These are phyloP conservation scores for Turnera subulata DNA, from an alignment of 345 rosid genomes.

Conservation along the genomic window DNA sequence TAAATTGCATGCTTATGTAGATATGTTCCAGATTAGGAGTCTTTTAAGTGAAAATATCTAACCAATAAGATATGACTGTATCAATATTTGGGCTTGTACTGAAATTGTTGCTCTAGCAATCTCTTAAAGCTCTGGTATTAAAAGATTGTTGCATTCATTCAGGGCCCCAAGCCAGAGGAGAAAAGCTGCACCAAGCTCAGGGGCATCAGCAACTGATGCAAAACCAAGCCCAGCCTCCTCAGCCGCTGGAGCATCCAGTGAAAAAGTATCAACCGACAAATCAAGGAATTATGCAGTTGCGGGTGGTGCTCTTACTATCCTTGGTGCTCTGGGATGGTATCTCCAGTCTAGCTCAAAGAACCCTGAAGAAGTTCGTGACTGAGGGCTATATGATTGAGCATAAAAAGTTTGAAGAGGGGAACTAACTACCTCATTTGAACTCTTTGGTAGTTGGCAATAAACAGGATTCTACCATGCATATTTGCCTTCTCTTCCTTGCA, in stretches of 20 bases:
- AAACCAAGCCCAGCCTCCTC: slow-evolving; percentile 41
- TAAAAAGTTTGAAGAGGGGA: slow-evolving; percentile 1
- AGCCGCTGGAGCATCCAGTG: slow-evolving; percentile 44
- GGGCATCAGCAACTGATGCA: slow-evolving; percentile 35
- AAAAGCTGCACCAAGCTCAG: slow-evolving; percentile 37
- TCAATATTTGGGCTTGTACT: background rate
- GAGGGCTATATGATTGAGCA: slow-evolving; percentile 12
- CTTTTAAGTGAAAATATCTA: no score
- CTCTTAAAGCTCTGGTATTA: background rate
- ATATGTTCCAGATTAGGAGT: no score
- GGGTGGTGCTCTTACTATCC: slow-evolving; percentile 55
- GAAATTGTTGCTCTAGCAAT: background rate
- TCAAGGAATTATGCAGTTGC: slow-evolving; percentile 72
- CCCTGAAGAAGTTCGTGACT: slow-evolving; percentile 56
- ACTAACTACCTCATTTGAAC: background rate
- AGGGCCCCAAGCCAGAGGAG: slow-evolving; percentile 79
- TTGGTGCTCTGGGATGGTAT: slow-evolving; percentile 90
- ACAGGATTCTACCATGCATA: background rate
- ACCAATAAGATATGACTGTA: no score
- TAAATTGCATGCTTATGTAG: no score
- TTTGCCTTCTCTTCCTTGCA: no score
- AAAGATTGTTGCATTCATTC: slow-evolving; percentile 6
- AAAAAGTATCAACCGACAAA: slow-evolving; percentile 70
- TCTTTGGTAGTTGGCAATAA: slow-evolving; percentile 7
- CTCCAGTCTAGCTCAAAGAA: slow-evolving; percentile 71